Conservation (phyloP, 2,329 filamentous ascomycete genomes). For the Tolypocladium endophyticum region DNA sequence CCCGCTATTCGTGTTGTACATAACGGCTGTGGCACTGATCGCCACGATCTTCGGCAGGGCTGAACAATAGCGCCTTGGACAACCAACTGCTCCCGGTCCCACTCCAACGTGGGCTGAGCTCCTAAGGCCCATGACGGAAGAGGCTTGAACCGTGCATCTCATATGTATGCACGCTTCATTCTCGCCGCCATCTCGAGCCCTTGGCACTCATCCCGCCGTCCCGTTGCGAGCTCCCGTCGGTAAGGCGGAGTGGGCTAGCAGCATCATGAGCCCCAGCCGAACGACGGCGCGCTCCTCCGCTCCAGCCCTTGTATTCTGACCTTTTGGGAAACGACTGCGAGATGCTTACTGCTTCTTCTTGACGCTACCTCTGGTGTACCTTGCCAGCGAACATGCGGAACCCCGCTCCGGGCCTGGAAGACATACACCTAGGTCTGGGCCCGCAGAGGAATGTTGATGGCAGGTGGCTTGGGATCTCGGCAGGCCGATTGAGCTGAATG, state of each 20-base stretch:
- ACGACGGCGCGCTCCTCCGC: not conserved
- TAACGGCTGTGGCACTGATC: too few relatives aligned
- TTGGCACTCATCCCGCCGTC: not conserved
- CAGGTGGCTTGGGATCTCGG: not conserved
- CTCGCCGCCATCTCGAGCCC: not conserved
- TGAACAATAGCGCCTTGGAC: too few relatives aligned
- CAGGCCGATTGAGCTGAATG: not conserved
- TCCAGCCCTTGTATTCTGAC: not conserved
- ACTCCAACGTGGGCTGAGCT: not conserved
- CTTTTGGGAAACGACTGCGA: not conserved
- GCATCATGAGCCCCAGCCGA: not conserved
- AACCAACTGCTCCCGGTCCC: too few relatives aligned
- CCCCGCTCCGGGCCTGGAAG: not conserved
- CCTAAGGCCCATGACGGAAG: not conserved
- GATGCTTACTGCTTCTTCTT: not conserved
- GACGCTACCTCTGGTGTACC: not conserved
- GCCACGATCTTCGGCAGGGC: too few relatives aligned
- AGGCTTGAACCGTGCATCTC: not conserved
- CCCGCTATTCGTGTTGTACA: too few relatives aligned
- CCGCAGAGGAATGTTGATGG: too few relatives aligned
- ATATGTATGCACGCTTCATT: not conserved
- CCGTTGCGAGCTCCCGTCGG: not conserved
- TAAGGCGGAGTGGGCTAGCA: not conserved
- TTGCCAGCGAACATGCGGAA: not conserved
- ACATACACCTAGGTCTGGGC: too few relatives aligned